These are phyloP conservation scores for Jaltomata sinuosa DNA, from an alignment of 257 asterid species.

Conservation along the genomic window DNA sequence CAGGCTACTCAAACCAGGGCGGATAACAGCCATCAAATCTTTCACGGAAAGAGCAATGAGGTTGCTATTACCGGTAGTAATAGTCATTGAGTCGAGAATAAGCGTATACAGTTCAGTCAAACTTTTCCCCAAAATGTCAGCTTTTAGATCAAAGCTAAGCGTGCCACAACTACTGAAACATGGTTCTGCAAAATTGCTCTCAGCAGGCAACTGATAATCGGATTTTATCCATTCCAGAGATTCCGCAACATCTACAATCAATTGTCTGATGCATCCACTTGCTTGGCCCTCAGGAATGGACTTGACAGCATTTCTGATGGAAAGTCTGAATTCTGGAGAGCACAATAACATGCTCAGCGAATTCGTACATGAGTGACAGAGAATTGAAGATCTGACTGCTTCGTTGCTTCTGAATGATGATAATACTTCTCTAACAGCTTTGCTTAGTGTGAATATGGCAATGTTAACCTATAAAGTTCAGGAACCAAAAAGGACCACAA, in stretches of 20 bases:
- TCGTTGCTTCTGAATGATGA: conserved; percentile 23
- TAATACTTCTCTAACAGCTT: conserved; percentile 49
- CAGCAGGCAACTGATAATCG: conserved; percentile 29
- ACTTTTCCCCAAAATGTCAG: conserved; percentile 63
- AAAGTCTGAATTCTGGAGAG: conserved; percentile 56
- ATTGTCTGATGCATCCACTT: conserved; percentile 56
- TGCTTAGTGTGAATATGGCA: conserved; percentile 64
- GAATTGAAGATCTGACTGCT: conserved; percentile 13
- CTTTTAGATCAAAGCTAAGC: conserved; percentile 27
- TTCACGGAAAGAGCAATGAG: conserved; percentile 53
- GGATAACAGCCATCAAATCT: conserved; percentile 42
- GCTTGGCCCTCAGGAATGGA: conserved; percentile 94
- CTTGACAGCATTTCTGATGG: conserved; percentile 62
- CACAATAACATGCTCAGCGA: conserved; percentile 53
- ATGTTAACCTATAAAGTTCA: conserved; percentile 56
- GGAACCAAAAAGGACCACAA: conserved; percentile 18
- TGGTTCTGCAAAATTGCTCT: conserved; percentile 17
- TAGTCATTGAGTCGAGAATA: conserved; percentile 62
- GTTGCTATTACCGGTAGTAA: conserved; percentile 71
- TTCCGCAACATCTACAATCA: conserved; percentile 51
- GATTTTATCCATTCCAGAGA: conserved; percentile 64
- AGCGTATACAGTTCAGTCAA: conserved; percentile 57
- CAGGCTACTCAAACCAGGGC: conserved; percentile 41
- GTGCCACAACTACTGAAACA: conserved; percentile 11
- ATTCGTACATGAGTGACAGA: conserved; percentile 27